phyloP scores from a whole-genome alignment of 768 basidiomycete genomes.

The Lactarius deliciosus region DNA sequence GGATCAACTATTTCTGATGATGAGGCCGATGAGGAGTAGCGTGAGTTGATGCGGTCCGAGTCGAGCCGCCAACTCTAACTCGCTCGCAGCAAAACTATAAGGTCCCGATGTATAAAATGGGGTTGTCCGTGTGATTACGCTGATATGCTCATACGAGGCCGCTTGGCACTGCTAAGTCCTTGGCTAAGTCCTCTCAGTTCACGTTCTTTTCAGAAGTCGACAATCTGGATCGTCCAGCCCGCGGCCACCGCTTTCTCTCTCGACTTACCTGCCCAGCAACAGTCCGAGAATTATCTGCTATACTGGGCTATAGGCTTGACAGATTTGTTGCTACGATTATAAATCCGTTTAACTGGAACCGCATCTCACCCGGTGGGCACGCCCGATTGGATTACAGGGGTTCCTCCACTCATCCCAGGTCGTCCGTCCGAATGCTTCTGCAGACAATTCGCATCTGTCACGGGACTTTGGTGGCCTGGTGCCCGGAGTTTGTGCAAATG shows the following conservation, averaged over 20 bases:
- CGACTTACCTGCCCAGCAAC: neutral
- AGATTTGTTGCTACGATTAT: neutral
- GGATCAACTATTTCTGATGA: neutral
- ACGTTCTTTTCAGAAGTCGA: neutral
- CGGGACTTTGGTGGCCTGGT: neutral
- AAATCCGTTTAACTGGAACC: neutral
- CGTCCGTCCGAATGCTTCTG: neutral
- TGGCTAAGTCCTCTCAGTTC: neutral
- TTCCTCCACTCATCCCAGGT: neutral
- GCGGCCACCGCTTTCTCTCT: neutral
- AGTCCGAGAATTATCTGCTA: neutral
- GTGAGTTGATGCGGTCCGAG: too few relatives aligned
- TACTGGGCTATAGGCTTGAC: neutral
- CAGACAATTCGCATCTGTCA: neutral
- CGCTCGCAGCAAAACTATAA: too few relatives aligned
- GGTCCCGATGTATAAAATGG: neutral
- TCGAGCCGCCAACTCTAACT: too few relatives aligned
- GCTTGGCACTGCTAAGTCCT: neutral
- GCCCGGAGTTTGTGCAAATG: neutral
- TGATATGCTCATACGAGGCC: neutral
- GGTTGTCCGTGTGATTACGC: neutral
- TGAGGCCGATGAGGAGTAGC: neutral
- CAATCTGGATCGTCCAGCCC: neutral
- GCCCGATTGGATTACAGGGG: neutral
- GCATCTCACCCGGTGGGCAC: neutral